Percentiles rank a stretch among this genome's conserved stretches.
phyloP scores from a whole-genome alignment of 23 red algal genomes.

The Pyropia yezoensis region DNA sequence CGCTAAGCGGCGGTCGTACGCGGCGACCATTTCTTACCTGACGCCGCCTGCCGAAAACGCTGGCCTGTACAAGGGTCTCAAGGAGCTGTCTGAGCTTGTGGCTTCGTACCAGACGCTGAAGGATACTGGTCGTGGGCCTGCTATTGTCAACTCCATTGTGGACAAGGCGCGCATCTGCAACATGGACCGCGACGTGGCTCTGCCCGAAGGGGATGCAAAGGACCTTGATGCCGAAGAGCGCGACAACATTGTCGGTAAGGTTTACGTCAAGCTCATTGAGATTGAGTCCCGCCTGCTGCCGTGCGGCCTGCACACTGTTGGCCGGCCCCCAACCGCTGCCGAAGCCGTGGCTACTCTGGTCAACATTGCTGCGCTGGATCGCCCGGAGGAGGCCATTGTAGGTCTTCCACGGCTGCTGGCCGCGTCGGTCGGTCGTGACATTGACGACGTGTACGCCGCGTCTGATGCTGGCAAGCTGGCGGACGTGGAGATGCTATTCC shows the following conservation, averaged over 20 bases:
- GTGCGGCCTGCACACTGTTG: conserved; percentile 93
- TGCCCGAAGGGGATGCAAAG: conserved; percentile 55
- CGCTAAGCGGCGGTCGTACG: conserved; percentile 96
- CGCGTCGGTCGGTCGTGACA: conserved; percentile 80
- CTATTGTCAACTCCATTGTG: conserved; percentile 77
- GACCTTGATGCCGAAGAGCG: conserved; percentile 40
- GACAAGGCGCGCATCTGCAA: conserved; percentile 82
- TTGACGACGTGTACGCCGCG: conserved; percentile 83
- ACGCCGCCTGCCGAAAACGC: conserved; percentile 97
- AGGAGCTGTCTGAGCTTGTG: conserved; percentile 84
- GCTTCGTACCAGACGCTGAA: conserved; percentile 85
- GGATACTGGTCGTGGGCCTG: conserved; percentile 48
- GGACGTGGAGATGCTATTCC: conserved; percentile 84
- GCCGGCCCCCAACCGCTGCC: conserved; percentile 80
- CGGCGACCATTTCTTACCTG: conserved; percentile 94
- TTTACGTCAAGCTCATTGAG: conserved; percentile 96
- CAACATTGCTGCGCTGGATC: conserved; percentile 91
- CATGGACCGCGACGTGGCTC: conserved; percentile 72
- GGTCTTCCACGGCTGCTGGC: conserved; percentile 71
- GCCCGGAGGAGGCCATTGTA: conserved; percentile 60
- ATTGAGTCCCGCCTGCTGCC: conserved; percentile 90
- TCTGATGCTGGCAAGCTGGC: conserved; percentile 69
- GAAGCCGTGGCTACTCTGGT: conserved; percentile 96
- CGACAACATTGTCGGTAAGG: conserved; percentile 71
- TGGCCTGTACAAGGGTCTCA: conserved; percentile 94